phyloP scores from a whole-genome alignment of 2,329 filamentous ascomycete species.

The Alternaria hordeiaustralica region DNA sequence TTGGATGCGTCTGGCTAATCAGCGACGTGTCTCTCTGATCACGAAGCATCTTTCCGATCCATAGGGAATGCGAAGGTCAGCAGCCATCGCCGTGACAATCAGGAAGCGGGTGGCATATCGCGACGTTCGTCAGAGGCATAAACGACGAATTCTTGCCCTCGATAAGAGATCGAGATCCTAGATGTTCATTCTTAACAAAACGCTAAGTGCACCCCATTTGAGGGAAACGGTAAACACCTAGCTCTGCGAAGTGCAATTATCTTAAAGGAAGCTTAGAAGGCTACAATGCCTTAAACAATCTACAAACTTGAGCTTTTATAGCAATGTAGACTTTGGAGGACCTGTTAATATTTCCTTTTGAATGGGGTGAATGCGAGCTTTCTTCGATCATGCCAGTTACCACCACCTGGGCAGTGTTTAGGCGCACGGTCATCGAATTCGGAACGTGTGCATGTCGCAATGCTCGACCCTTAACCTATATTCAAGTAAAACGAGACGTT shows the following conservation, averaged over 20 bases:
- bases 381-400: neutral
- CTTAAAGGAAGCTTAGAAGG: too few species aligned
- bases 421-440: too few species aligned
- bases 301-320: too few species aligned
- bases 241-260: too few species aligned
- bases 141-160: neutral
- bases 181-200: neutral
- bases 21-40: neutral
- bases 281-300: too few species aligned
- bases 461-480: too few species aligned
- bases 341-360: too few species aligned
- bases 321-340: too few species aligned
- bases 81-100: neutral
- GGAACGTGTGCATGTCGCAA: too few species aligned
- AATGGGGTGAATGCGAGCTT: neutral
- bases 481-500: too few species aligned
- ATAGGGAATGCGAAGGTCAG: neutral
- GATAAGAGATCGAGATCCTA: neutral
- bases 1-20: neutral
- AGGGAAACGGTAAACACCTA: too few species aligned
- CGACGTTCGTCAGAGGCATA: neutral
- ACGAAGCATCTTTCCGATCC: neutral
- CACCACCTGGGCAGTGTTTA: too few species aligned
- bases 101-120: neutral
- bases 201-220: neutral